These are phyloP conservation scores for Phytophthora hibernalis DNA, from an alignment of 352 stramenopile genomes.

Conservation along the genomic window DNA sequence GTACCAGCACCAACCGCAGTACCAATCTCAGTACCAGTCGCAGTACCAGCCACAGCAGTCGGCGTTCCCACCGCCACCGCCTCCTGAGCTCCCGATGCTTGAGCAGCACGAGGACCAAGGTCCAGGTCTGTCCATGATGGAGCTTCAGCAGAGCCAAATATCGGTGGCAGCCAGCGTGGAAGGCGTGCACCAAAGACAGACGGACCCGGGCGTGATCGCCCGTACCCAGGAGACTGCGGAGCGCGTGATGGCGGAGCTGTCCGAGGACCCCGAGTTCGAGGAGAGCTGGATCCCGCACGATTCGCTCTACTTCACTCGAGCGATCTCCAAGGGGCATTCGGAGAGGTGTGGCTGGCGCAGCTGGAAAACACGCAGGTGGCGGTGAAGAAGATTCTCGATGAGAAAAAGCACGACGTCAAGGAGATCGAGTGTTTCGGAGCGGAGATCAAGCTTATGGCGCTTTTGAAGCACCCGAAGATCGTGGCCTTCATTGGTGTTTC, in stretches of 20 bases:
- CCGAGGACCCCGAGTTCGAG: conserved; percentile 60
- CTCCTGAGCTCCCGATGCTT: conserved; percentile 36
- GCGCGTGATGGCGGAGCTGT: conserved; percentile 69
- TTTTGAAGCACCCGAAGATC: conserved; percentile 63
- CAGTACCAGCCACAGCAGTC: conserved; percentile 30
- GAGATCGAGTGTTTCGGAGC: conserved; percentile 78
- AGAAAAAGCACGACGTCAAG: conserved; percentile 83
- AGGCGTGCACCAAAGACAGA: conserved; percentile 29
- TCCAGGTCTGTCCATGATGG: conserved; percentile 38
- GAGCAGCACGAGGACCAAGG: conserved; percentile 33
- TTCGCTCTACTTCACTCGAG: conserved; percentile 79
- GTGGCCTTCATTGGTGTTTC: conserved; percentile 55
- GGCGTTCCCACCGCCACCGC: conserved; percentile 34
- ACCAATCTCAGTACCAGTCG: conserved; percentile 12
- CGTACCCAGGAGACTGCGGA: conserved; percentile 50
- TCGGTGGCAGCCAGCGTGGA: conserved; percentile 23
- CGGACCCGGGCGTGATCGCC: conserved; percentile 31
- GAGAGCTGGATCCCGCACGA: conserved; percentile 69
- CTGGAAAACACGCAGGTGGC: conserved; percentile 82
- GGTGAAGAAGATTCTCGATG: conserved; percentile 83
- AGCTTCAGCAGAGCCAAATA: conserved; percentile 39
- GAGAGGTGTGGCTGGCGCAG: conserved; percentile 84
- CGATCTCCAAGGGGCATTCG: conserved; percentile 83
- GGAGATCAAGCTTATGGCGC: conserved; percentile 61
- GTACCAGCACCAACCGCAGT: conserved; percentile 19